Conservation (phyloP, 192 early-diverging fungal species). For the Kickxella alabastrina region DNA sequence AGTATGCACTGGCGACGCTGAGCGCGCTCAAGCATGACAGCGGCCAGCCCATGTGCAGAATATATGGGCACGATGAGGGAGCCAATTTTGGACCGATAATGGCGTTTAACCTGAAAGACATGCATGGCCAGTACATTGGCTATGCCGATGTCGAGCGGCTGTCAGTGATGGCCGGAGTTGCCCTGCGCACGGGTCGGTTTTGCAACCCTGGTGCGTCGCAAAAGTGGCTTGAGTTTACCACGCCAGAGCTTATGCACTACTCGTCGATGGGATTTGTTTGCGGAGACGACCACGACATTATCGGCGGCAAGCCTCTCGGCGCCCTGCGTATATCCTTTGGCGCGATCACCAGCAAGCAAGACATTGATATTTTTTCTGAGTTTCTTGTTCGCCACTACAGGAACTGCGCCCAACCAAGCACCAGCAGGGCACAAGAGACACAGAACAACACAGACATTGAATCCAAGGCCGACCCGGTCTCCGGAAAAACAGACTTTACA, state of each 20-base stretch:
- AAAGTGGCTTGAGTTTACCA: constrained; percentile 57
- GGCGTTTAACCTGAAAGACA: constrained; percentile 64
- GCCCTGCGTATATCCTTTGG: constrained; percentile 77
- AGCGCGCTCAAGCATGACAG: constrained; percentile 53
- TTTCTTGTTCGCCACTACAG: constrained; percentile 62
- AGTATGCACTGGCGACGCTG: constrained; percentile 46
- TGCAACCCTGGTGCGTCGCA: constrained; percentile 81
- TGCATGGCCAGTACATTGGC: constrained; percentile 57
- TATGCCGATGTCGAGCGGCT: constrained; percentile 63
- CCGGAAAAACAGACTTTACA: constrained; percentile 1
- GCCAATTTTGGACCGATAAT: constrained; percentile 60
- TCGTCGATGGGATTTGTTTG: constrained; percentile 64
- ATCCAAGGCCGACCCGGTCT: no score
- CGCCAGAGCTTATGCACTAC: constrained; percentile 52
- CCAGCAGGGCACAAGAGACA: not conserved
- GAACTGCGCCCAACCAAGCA: constrained; percentile 11
- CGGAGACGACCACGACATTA: constrained; percentile 69
- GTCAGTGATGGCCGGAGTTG: constrained; percentile 62
- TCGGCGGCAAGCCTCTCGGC: constrained; percentile 67
- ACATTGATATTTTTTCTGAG: constrained; percentile 54
- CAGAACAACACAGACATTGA: not conserved
- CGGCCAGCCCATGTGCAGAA: constrained; percentile 47
- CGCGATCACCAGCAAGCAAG: constrained; percentile 59
- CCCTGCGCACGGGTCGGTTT: constrained; percentile 68
- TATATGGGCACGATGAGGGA: constrained; percentile 19